Conservation (phyloP, 1,139 yeast species). For the Debaryomyces robertsiae region DNA sequence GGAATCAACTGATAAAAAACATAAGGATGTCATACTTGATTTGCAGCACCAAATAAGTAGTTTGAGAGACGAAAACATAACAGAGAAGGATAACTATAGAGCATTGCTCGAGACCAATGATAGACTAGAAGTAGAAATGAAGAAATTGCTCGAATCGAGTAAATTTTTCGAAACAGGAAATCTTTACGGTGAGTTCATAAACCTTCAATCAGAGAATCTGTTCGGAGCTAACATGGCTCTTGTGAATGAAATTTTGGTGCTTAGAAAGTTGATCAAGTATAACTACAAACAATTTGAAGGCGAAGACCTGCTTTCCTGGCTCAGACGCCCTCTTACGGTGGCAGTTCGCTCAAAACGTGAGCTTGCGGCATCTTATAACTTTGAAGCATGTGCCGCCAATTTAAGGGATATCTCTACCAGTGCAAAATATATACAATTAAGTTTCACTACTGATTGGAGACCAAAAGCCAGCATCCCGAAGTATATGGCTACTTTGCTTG, state of each 20-base stretch:
- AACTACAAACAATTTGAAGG: slow-evolving; percentile 9
- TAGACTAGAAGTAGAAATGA: slow-evolving; percentile 23
- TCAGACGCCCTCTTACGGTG: slow-evolving; percentile 16
- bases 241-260: slow-evolving; percentile 38
- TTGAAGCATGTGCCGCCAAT: slow-evolving; percentile 16
- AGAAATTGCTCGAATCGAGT: slow-evolving; percentile 19
- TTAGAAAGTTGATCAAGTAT: slow-evolving; percentile 25
- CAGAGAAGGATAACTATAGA: slow-evolving; percentile 18
- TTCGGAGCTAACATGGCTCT: slow-evolving; percentile 32
- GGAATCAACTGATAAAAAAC: slow-evolving; percentile 33
- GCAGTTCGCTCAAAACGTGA: neutral
- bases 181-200: slow-evolving; percentile 22
- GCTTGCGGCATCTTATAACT: slow-evolving; percentile 1
- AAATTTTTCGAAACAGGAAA: slow-evolving; percentile 20
- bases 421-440: slow-evolving; percentile 12
- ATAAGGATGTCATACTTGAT: slow-evolving; percentile 26
- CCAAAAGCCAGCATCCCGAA: slow-evolving; percentile 25
- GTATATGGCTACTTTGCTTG: slow-evolving; percentile 17
- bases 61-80: slow-evolving; percentile 25
- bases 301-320: slow-evolving; percentile 22
- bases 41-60: slow-evolving; percentile 26
- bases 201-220: slow-evolving; percentile 37
- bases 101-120: slow-evolving; percentile 21
- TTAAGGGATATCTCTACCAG: slow-evolving; percentile 20
- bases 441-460: slow-evolving; percentile 20